phyloP scores from a whole-genome alignment of 306 rosid genomes.

The Quercus parvula region DNA sequence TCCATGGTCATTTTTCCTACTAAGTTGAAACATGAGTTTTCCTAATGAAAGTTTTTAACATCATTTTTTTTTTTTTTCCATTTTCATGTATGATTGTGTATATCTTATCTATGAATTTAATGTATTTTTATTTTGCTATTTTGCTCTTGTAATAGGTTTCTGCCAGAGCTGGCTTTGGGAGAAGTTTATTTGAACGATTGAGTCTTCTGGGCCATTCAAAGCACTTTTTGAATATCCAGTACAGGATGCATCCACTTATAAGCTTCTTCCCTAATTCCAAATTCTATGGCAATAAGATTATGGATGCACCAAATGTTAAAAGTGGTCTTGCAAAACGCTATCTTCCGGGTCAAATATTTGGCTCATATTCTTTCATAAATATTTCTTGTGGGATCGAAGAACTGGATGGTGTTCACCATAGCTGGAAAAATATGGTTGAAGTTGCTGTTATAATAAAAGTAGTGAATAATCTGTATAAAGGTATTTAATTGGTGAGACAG shows the following conservation, averaged over 20 bases:
- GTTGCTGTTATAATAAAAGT: slow-evolving; percentile 53
- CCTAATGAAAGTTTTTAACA: too few species aligned
- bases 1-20: background rate
- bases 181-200: slow-evolving; percentile 75
- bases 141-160: slow-evolving; percentile 37
- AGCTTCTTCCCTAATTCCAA: slow-evolving; percentile 63
- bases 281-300: slow-evolving; percentile 48
- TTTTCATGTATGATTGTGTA: too few species aligned
- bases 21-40: too few species aligned
- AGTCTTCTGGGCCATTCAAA: slow-evolving; percentile 43
- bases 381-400: slow-evolving; percentile 68
- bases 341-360: slow-evolving; percentile 62
- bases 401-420: slow-evolving; percentile 57
- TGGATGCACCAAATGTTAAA: slow-evolving; percentile 55
- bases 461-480: slow-evolving; percentile 47
- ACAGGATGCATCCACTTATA: slow-evolving; percentile 82
- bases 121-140: background rate
- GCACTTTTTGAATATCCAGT: slow-evolving; percentile 62
- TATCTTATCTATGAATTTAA: too few species aligned
- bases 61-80: too few species aligned
- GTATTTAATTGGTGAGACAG: slow-evolving; percentile 22
- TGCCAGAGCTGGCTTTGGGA: slow-evolving; percentile 55
- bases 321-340: slow-evolving; percentile 40
- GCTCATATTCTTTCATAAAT: slow-evolving; percentile 72
- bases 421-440: slow-evolving; percentile 69